Conservation (phyloP, 495 filamentous ascomycete species). For the Annulohypoxylon nitens region DNA sequence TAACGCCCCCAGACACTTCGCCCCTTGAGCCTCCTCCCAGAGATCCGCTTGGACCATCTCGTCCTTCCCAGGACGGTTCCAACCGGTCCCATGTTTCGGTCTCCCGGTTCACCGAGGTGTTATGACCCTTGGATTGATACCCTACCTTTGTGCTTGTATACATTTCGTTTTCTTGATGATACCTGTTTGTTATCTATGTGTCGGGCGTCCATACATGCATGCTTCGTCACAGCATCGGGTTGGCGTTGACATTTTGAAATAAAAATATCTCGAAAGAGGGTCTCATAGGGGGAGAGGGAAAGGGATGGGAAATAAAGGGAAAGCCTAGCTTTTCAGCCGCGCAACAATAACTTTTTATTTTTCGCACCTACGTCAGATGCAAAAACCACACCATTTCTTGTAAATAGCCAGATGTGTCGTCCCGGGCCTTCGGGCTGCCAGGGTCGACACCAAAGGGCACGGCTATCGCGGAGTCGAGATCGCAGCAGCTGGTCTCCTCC, state of each 20-base stretch:
- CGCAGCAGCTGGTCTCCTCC: slow-evolving; percentile 34
- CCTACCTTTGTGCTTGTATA: slow-evolving; percentile 36
- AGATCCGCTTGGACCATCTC: slow-evolving; percentile 61
- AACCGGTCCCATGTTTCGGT: slow-evolving; percentile 53
- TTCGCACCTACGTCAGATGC: slow-evolving; percentile 35
- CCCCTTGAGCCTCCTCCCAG: slow-evolving; percentile 40
- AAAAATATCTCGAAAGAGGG: slow-evolving; percentile 33
- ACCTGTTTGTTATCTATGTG: slow-evolving; percentile 43
- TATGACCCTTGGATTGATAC: slow-evolving; percentile 54
- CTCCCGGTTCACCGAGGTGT: slow-evolving; percentile 67
- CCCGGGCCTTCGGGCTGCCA: slow-evolving; percentile 23
- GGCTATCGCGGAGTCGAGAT: slow-evolving; percentile 37
- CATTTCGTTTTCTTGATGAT: slow-evolving; percentile 45
- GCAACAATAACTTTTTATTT: slow-evolving; percentile 14
- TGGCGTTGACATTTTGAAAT: slow-evolving; percentile 45
- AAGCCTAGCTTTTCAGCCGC: slow-evolving; percentile 5
- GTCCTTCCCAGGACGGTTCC: slow-evolving; percentile 61
- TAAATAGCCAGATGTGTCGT: slow-evolving; percentile 42
- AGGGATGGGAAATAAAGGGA: slow-evolving; percentile 4
- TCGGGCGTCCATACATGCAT: slow-evolving; percentile 18
- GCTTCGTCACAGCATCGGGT: slow-evolving; percentile 41
- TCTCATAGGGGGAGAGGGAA: slow-evolving; percentile 14
- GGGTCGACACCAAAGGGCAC: slow-evolving; percentile 29
- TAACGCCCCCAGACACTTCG: slow-evolving; percentile 49
- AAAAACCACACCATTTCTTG: slow-evolving; percentile 41